phyloP scores from a whole-genome alignment of 176 grass and related monocot genomes.

The Zizania latifolia region DNA sequence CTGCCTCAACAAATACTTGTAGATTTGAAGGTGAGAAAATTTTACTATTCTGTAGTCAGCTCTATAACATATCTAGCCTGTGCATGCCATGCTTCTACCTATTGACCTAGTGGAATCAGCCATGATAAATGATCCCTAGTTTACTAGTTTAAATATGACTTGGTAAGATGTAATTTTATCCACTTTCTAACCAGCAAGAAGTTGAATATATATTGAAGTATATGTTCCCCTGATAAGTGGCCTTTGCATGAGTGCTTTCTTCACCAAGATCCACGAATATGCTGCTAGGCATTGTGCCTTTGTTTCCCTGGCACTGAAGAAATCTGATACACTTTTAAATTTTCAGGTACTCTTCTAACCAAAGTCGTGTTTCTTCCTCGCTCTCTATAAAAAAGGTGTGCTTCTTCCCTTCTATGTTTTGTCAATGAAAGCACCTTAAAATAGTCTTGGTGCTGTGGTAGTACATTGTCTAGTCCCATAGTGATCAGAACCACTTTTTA shows the following conservation, averaged over 20 bases:
- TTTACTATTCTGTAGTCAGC: conserved; percentile 1
- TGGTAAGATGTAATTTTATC: neutral
- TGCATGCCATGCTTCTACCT: neutral
- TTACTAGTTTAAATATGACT: neutral
- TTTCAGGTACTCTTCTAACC: neutral
- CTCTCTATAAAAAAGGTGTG: neutral
- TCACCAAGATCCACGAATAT: neutral
- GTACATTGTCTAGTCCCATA: neutral
- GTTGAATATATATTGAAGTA: neutral
- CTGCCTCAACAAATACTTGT: neutral
- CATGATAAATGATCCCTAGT: neutral
- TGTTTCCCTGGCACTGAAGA: conserved; percentile 8
- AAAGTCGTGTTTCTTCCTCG: neutral
- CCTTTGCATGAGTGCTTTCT: neutral
- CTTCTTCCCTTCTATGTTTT: neutral
- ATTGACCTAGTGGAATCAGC: neutral
- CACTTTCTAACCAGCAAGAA: neutral
- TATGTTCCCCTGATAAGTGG: neutral
- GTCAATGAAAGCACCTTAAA: neutral
- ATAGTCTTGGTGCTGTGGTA: neutral
- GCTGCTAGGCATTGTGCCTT: neutral
- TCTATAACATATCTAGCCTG: neutral
- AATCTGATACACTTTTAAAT: conserved; percentile 13
- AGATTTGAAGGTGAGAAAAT: conserved; percentile 28
- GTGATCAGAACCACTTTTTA: neutral